Evolutionary conservation across 345 rosid species (phyloP).

Genomic region (Lepidium africanum): DNA sequence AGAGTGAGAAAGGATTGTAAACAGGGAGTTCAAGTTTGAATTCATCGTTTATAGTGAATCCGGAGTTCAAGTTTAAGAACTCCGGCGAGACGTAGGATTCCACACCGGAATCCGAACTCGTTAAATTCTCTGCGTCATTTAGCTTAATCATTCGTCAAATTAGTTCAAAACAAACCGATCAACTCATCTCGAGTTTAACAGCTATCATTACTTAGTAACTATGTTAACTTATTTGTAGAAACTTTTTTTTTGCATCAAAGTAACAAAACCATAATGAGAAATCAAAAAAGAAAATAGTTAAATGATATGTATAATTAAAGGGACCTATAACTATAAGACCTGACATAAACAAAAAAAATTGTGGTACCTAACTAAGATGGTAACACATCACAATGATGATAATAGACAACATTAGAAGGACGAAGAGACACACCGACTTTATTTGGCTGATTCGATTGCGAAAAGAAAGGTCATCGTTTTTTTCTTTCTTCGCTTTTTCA

Average conservation of each 20-base stretch:
- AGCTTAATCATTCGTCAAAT: too few relatives aligned
- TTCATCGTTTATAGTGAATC: too few relatives aligned
- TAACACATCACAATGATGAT: constrained; percentile 17
- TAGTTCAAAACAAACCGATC: too few relatives aligned
- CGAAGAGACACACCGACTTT: constrained; percentile 27
- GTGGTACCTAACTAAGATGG: constrained; percentile 10
- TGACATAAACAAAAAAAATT: background rate
- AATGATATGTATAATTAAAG: background rate
- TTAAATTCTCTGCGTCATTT: too few relatives aligned
- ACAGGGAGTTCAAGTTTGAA: too few relatives aligned
- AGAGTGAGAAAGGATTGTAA: too few relatives aligned
- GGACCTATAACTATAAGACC: background rate
- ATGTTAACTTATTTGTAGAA: too few relatives aligned
- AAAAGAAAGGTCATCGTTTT: constrained; percentile 19
- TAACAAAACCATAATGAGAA: background rate
- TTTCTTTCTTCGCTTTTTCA: constrained; percentile 2
- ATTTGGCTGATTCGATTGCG: constrained; percentile 22
- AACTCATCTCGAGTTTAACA: too few relatives aligned
- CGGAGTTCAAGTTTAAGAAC: too few relatives aligned
- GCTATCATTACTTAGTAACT: too few relatives aligned
- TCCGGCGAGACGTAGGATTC: too few relatives aligned
- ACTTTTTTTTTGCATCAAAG: background rate
- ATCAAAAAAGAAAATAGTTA: background rate
- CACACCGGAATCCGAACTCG: too few relatives aligned
- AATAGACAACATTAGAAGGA: constrained; percentile 17